phyloP scores from a whole-genome alignment of 1,284 basidiomycete species.

The Naganishia albida region DNA sequence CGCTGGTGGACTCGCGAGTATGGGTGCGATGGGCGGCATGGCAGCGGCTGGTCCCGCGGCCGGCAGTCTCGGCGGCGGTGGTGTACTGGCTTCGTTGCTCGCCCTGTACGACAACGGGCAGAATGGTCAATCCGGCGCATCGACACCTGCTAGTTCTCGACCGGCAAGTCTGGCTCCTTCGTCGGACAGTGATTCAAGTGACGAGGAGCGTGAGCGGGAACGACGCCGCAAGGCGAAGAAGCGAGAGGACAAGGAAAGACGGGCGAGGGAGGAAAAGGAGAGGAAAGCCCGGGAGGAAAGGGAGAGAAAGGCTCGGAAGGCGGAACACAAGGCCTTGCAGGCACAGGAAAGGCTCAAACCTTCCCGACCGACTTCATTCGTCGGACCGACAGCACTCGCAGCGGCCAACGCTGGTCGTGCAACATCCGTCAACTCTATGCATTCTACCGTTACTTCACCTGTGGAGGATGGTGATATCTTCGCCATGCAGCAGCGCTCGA shows the following conservation, averaged over 20 bases:
- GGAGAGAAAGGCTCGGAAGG: slow-evolving; percentile 27
- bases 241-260: slow-evolving; percentile 30
- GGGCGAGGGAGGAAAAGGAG: slow-evolving; percentile 27
- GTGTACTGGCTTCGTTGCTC: slow-evolving; percentile 47
- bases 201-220: slow-evolving; percentile 32
- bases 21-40: slow-evolving; percentile 19
- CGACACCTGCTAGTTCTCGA: slow-evolving; percentile 48
- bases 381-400: slow-evolving; percentile 5
- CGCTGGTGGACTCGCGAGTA: slow-evolving; percentile 2
- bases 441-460: background rate
- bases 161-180: slow-evolving; percentile 35
- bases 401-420: background rate
- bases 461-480: slow-evolving; percentile 2
- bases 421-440: background rate
- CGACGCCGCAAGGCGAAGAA: slow-evolving; percentile 21
- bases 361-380: slow-evolving; percentile 16
- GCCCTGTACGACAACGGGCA: slow-evolving; percentile 46
- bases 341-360: background rate
- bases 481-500: slow-evolving; percentile 16
- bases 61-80: slow-evolving; percentile 27
- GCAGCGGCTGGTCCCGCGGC: slow-evolving; percentile 5
- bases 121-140: slow-evolving; percentile 39
- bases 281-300: slow-evolving; percentile 20
- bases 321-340: slow-evolving; percentile 17
- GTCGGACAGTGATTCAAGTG: slow-evolving; percentile 29